Evolutionary conservation across 208 protist species (phyloP), one percentile per base, ranked within the genome.

Genomic region (Leishmania turanica): DNA sequence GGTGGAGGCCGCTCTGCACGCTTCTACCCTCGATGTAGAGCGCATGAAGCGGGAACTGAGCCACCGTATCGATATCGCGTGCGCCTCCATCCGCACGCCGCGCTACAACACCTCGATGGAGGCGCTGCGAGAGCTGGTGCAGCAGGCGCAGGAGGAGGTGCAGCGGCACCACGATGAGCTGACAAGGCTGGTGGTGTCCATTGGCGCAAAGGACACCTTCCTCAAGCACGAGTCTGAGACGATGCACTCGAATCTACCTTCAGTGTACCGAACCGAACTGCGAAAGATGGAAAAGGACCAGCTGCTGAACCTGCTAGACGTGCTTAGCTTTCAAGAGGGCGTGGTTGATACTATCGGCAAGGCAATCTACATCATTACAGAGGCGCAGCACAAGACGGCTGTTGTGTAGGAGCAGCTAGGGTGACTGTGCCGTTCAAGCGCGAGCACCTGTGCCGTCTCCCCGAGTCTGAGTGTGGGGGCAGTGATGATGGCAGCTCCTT

Each of bases 231-330:
- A 89, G n/a, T 81, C 84, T 31, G 91, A 91, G 65, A 93, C 94
- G 24, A 97, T 97, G 92, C 94, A 97, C 83, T 89, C 84, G 15
- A 95, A 95, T 80, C 78, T 96, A 40, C 94, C 94, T 5, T 66
- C 77, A 24, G 47, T 84, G 79, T 97, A 93, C 75, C 89, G 94
- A 62, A 85, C 82, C 34, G 88, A 94, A 69, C 83, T 97, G 85
- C 88, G 89, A 2, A 88, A 88, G 70, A 71, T 96, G 73, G 85
- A 93, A n/a, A 90, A 93, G 53, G 94, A 97, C 64, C 86, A 88
- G 62, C 76, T 97, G 77, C 81, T 97, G 31, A 97, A 96, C 76
- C 51, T 97, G 19, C 75, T 97, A 8, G 94, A 97, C 75, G 91
- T 97, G 64, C 85, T 97, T 0, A 94, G 90, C 70, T 97, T 95